Evolutionary conservation across 306 rosid species (phyloP), one percentile per base, ranked within the genome.

Genomic region (Crataegus laevigata): DNA sequence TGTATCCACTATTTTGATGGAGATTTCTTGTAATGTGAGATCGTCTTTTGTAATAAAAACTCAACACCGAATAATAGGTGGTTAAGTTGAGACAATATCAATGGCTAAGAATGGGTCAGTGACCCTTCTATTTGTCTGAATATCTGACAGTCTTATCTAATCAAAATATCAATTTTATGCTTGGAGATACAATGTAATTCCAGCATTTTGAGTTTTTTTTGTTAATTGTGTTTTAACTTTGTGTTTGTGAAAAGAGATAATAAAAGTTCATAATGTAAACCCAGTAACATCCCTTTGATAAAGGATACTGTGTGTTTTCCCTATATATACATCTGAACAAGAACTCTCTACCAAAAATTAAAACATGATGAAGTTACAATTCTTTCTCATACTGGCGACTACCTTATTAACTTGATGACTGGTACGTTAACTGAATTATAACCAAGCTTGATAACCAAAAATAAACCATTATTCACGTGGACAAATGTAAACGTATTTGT

Each of bases 1-100:
- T 78, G 11, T 71, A 40, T 75, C 79, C 81, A 5, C 40, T 50
- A 13, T 75, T 78, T 78, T 32, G 85, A 69, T 36, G 80, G 65
- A 14, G 78, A 64, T 50, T 66, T 72, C 81, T 79, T 76, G 54
- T 79, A 74, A 47, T 14, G 63, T 26, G 60, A 60, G 11, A 19
- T 57, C 10, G 11, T 11, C 42, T 36, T 36, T 36, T 36, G 40
- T 36, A 36, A 36, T 36, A 36, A 36, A 36, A 36, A 36, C 40
- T 9, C 9, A 36, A 36, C 9, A 36, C 2, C 9, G 10, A 36
- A 36, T 0, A 36, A 36, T 36, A 6, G 10, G 10, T 36, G 8
- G 2, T 36, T 7, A 36, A 36, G 40, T 36, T 36, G 10, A 9
- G 40, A 36, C 0, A 36, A 36, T 36, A 36, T 36, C 40, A 0